Conservation (phyloP, 768 basidiomycete species). For the Boletus edulis region DNA sequence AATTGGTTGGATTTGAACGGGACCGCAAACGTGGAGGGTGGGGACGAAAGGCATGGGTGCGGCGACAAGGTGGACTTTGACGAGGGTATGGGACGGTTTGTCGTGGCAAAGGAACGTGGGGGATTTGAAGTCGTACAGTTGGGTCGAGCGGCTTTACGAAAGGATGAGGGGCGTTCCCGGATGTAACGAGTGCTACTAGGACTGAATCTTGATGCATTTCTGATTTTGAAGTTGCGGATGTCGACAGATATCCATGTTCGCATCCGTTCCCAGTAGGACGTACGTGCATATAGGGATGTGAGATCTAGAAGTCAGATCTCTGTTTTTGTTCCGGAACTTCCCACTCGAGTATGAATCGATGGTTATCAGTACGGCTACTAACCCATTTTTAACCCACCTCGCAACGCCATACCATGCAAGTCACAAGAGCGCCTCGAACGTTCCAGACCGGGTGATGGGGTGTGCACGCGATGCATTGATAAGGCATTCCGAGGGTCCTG, state of each 20-base stretch:
- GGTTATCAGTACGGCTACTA: background rate
- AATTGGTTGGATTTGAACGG: background rate
- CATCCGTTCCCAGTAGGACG: no score
- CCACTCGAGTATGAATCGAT: background rate
- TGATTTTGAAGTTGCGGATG: background rate
- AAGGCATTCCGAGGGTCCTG: background rate
- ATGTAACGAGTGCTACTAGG: background rate
- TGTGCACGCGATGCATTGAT: background rate
- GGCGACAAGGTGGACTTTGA: constrained; percentile 29
- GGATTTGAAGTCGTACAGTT: constrained; percentile 30
- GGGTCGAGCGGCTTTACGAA: background rate
- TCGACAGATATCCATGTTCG: background rate
- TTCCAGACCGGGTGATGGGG: constrained; percentile 1
- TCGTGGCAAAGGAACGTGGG: constrained; percentile 23
- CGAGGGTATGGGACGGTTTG: constrained; percentile 31
- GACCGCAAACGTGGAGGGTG: background rate
- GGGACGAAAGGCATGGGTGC: background rate
- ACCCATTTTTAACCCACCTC: background rate
- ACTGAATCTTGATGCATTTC: background rate
- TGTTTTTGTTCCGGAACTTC: background rate
- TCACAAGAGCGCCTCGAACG: constrained; percentile 1
- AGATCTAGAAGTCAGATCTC: constrained; percentile 2
- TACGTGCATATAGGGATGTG: no score
- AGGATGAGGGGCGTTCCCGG: background rate
- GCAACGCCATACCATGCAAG: background rate